Evolutionary conservation across 306 rosid species (phyloP), one percentile per base, ranked within the genome.

Genomic region (Sesbania bispinosa): DNA sequence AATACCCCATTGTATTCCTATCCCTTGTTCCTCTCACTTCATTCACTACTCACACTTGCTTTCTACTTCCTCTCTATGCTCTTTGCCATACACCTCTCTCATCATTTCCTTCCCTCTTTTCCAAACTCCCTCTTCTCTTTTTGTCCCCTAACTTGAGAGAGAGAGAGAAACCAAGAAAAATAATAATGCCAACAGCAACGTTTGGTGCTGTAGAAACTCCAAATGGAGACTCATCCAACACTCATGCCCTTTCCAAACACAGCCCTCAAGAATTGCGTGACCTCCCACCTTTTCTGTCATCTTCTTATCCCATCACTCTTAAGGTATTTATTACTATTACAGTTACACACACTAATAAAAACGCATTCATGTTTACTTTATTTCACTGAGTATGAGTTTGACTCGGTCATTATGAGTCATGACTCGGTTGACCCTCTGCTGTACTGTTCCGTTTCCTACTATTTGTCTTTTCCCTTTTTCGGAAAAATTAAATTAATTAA

Each of bases 251-350:
- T 69, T 19, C 77, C 67, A 76, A 67, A 76, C 79, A 43, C 59
- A 7, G 0, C 69, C 79, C 78, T 81, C 82, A 43, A 43, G 79
- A 70, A 64, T 66, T 82, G 9, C 85, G 81, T 78, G 84, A 69
- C 20, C 73, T 48, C 13, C 84, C 84, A 46, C 79, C 85, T 69
- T 77, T 90, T 10, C 18, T 79, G 19, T 83, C 85, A 18, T 79
- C 80, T 65, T 78, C 83, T 78, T 82, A 72, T 33, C 88, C 95
- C n/a, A 78, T 91, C 76, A 84, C 97, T 38, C 93, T 91, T 66
- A 91, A 85, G 96, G 97, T 90, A 85, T 8, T 16, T 20, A 29
- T 5, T 43, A 10, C 8, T 6, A 55, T 14, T 46, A 20, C 52
- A 10, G 36, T 2, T 39, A 72, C n/a, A 0, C 16, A 24, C 65